Conservation (phyloP, 163 green algal species). For the Trebouxiophyceae sp. region DNA sequence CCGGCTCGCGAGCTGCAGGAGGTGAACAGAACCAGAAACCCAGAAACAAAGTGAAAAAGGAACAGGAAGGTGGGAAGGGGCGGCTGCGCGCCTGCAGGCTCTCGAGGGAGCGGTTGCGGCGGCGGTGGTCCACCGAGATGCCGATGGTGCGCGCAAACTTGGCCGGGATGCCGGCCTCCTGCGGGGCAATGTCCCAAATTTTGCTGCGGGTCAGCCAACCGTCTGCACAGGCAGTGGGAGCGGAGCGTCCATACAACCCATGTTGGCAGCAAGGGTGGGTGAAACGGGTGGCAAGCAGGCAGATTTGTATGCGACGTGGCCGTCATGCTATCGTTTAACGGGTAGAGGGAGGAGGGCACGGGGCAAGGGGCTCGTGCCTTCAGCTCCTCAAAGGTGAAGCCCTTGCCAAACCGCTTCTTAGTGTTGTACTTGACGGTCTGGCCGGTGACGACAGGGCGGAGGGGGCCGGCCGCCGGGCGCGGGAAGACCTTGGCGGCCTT, state of each 20-base stretch:
- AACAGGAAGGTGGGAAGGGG: too few species aligned
- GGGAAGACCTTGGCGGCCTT: slow-evolving; percentile 92
- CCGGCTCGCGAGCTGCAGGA: too few species aligned
- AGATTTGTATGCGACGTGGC: neutral
- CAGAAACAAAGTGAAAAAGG: too few species aligned
- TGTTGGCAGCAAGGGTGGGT: too few species aligned
- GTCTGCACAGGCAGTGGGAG: too few species aligned
- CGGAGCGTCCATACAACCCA: too few species aligned
- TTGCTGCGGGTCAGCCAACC: too few species aligned
- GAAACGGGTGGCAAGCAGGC: neutral
- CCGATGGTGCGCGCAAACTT: slow-evolving; percentile 92
- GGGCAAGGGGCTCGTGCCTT: slow-evolving; percentile 67
- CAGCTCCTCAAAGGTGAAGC: slow-evolving; percentile 97
- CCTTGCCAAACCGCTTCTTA: slow-evolving; percentile 85
- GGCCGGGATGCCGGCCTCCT: slow-evolving; percentile 88
- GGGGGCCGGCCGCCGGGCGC: slow-evolving; percentile 70
- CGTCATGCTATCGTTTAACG: neutral
- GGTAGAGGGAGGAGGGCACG: too few species aligned
- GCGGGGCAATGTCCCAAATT: too few species aligned
- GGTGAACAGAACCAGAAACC: too few species aligned
- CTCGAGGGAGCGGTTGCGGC: slow-evolving; percentile 92
- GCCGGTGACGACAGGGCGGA: slow-evolving; percentile 88
- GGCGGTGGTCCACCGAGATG: slow-evolving; percentile 95
- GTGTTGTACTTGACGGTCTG: slow-evolving; percentile 96
- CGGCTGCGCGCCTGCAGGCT: slow-evolving; percentile 77